Evolutionary conservation across 2,329 filamentous ascomycete species (phyloP).

Genomic region (Fusarium protoensiforme): DNA sequence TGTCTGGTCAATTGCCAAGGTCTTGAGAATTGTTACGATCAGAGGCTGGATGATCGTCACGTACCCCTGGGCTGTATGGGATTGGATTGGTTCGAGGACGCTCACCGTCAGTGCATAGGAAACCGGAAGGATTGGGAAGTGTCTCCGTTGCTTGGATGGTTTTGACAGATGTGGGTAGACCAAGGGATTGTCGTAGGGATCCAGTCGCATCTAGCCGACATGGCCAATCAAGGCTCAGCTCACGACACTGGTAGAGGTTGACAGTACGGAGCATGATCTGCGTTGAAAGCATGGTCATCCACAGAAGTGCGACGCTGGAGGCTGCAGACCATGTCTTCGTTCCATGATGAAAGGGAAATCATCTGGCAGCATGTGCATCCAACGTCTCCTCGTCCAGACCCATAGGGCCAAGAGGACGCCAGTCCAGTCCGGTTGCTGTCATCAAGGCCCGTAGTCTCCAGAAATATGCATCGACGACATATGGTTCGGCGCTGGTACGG

Average conservation of each 20-base stretch:
- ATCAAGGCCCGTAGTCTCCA: conserved; percentile 4
- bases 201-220: conserved; percentile 27
- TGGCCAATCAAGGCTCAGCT: background rate
- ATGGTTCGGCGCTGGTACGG: conserved; percentile 29
- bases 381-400: conserved; percentile 11
- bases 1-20: background rate
- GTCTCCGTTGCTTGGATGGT: conserved; percentile 24
- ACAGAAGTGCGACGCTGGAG: conserved; percentile 6
- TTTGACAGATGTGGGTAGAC: conserved; percentile 34
- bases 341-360: background rate
- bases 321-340: conserved; percentile 8
- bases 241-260: background rate
- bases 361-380: background rate
- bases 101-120: conserved; percentile 18
- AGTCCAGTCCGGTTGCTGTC: conserved; percentile 1
- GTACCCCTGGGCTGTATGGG: conserved; percentile 1
- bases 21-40: background rate
- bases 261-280: background rate
- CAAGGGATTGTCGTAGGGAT: conserved; percentile 37
- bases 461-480: conserved; percentile 28
- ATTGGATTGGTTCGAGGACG: background rate
- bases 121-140: conserved; percentile 22
- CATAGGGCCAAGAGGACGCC: conserved; percentile 1
- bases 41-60: background rate
- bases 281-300: background rate